Evolutionary conservation across 2,329 filamentous ascomycete species (phyloP).

Genomic region (Colletotrichum sp.): DNA sequence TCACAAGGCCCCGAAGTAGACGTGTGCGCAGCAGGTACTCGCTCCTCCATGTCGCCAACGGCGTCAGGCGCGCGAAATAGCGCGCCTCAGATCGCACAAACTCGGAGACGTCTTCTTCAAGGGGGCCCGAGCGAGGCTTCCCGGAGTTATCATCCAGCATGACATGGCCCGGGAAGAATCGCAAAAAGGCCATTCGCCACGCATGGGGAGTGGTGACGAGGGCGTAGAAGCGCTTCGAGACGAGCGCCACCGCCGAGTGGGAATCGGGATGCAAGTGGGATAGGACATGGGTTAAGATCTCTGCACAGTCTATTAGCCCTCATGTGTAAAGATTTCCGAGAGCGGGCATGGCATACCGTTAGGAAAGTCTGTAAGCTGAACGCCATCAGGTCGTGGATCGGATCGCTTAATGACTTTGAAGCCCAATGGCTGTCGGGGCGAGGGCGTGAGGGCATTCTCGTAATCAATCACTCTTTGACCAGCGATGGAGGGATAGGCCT

Average conservation of each 20-base stretch:
- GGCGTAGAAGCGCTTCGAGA: constrained; percentile 85
- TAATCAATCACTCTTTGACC: constrained; percentile 65
- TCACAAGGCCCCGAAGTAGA: constrained; percentile 78
- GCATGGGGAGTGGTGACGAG: constrained; percentile 91
- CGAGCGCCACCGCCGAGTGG: constrained; percentile 80
- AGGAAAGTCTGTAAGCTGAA: constrained; percentile 67
- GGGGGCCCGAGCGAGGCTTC: constrained; percentile 40
- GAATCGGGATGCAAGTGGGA: constrained; percentile 89
- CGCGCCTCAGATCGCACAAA: constrained; percentile 74
- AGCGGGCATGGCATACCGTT: constrained; percentile 68
- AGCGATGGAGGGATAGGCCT: constrained; percentile 36
- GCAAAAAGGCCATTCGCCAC: constrained; percentile 91
- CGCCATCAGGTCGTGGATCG: constrained; percentile 40
- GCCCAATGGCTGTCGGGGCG: constrained; percentile 51
- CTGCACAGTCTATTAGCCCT: constrained; percentile 49
- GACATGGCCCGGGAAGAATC: constrained; percentile 83
- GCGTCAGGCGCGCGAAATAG: constrained; percentile 81
- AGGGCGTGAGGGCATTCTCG: constrained; percentile 61
- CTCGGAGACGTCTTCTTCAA: constrained; percentile 55
- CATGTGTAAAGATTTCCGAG: background rate
- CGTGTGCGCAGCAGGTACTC: constrained; percentile 92
- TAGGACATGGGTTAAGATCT: constrained; percentile 89
- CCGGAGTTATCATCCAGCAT: constrained; percentile 45
- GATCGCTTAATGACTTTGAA: constrained; percentile 62
- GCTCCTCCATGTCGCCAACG: constrained; percentile 90